These are phyloP conservation scores for Glonium stellatum DNA, from an alignment of 495 filamentous ascomycete species.

Conservation along the genomic window DNA sequence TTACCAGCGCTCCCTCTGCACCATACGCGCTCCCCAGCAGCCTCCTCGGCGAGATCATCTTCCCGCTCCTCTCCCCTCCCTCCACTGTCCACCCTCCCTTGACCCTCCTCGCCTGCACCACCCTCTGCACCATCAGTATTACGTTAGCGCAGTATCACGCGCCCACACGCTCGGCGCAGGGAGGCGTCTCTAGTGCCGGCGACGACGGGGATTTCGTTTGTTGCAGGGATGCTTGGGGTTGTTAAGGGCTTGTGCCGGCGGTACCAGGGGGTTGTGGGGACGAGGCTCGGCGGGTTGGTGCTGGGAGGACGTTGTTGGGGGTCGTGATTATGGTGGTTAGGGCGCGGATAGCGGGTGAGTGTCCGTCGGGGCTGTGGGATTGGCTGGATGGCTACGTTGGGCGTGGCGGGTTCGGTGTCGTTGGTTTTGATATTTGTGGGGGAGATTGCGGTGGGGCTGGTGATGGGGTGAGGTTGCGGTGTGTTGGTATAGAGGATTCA, in stretches of 20 bases:
- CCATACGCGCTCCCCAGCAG: slow-evolving; percentile 30
- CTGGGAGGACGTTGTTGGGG: neutral
- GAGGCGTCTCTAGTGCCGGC: too few species aligned
- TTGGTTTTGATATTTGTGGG: slow-evolving; percentile 45
- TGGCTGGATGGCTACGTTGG: slow-evolving; percentile 47
- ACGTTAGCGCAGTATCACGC: neutral
- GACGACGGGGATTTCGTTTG: too few species aligned
- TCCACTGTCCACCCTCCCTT: neutral
- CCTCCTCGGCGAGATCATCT: slow-evolving; percentile 20
- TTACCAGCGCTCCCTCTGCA: slow-evolving; percentile 41
- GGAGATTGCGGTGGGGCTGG: slow-evolving; percentile 29
- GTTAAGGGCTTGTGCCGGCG: slow-evolving; percentile 21
- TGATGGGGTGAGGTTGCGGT: neutral
- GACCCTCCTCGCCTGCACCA: slow-evolving; percentile 3
- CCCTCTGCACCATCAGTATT: neutral
- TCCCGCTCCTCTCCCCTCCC: neutral
- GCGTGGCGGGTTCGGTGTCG: slow-evolving; percentile 46
- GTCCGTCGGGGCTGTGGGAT: slow-evolving; percentile 56
- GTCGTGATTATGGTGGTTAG: slow-evolving; percentile 43
- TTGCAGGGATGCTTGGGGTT: too few species aligned
- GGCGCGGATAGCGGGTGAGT: slow-evolving; percentile 49
- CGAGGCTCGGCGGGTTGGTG: neutral
- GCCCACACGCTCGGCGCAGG: slow-evolving; percentile 30
- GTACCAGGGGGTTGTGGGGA: neutral
- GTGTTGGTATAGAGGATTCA: too few species aligned